Base-by-base conservation (phyloP, 179 eudicot genomes). In the Beta macrorhiza region DNA sequence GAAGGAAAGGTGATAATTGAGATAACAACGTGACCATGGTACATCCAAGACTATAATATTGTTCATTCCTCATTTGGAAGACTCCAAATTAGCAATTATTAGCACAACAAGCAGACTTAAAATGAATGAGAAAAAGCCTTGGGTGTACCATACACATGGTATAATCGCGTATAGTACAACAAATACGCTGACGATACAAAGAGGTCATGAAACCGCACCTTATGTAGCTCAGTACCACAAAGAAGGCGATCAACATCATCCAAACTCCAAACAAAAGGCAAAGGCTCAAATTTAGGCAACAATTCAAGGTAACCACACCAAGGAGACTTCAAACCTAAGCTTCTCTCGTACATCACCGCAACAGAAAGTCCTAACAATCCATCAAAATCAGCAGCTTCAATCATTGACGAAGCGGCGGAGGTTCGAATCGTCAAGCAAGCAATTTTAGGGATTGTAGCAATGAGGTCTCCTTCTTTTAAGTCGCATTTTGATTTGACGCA, bases 321-420 rank as follows among this genome's bases (percentile, higher is more conserved):
- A 42, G 87, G 87, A n/a, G 99, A 94, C 6, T 9, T 55, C 17
- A 85, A 74, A 0, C 91, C 93, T 77, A 96, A 82, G 84, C 96
- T 90, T 80, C 84, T 87, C 88, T 96, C 99, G 77, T 88, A 94
- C 98, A 96, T 96, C 19, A 96, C 29, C 6, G 96, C 99, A 2
- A 94, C 89, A 11, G 92, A 83, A 0, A 96, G 90, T 17, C 89
- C 98, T 25, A 94, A 71, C 64, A 25, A 17, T 2, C 97, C 95
- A 7, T 87, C 95, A 45, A 92, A 87, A 5, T 81, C 86, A 4
- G 91, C 84, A 2, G 83, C 84, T 44, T 92, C 91, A 69, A 95
- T 93, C 69, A 92, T 62, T 22, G 74, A 51, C 73, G 88, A 76
- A 47, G 91, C 97, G 55, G 85, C 85, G 7, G 98, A 87, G 47